phyloP scores from a whole-genome alignment of 768 basidiomycete genomes.

The Kwoniella sp. region DNA sequence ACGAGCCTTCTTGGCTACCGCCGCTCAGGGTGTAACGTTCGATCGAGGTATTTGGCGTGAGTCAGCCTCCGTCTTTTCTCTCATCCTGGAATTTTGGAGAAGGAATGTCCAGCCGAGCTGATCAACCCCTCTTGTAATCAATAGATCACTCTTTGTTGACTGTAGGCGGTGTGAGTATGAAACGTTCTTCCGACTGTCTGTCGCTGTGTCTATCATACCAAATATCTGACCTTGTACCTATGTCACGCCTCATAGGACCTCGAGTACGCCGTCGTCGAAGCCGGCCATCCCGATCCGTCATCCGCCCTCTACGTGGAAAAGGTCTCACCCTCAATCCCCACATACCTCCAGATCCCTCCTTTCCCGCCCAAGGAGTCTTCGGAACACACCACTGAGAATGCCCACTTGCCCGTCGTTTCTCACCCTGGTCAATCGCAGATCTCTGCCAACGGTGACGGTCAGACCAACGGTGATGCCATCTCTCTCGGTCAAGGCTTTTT shows the following conservation, averaged over 20 bases:
- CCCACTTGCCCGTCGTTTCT: neutral
- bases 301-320: constrained; percentile 18
- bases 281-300: constrained; percentile 20
- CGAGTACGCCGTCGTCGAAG: constrained; percentile 44
- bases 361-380: constrained; percentile 12
- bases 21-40: constrained; percentile 84
- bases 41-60: constrained; percentile 83
- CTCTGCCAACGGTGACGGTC: neutral
- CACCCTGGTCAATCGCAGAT: neutral
- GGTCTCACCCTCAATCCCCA: constrained; percentile 9
- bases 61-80: constrained; percentile 56
- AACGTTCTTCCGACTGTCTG: neutral
- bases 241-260: constrained; percentile 8
- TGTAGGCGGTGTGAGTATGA: constrained; percentile 42
- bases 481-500: neutral
- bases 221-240: neutral
- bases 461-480: neutral
- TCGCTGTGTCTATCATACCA: neutral
- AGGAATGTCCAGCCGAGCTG: too few relatives aligned
- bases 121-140: neutral
- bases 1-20: constrained; percentile 77
- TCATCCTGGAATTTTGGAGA: too few relatives aligned
- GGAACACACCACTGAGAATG: neutral
- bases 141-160: constrained; percentile 44
- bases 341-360: constrained; percentile 21